Evolutionary conservation across 2,329 filamentous ascomycete species (phyloP), one percentile per base, ranked within the genome.

Genomic region (Calonectria honghensis): DNA sequence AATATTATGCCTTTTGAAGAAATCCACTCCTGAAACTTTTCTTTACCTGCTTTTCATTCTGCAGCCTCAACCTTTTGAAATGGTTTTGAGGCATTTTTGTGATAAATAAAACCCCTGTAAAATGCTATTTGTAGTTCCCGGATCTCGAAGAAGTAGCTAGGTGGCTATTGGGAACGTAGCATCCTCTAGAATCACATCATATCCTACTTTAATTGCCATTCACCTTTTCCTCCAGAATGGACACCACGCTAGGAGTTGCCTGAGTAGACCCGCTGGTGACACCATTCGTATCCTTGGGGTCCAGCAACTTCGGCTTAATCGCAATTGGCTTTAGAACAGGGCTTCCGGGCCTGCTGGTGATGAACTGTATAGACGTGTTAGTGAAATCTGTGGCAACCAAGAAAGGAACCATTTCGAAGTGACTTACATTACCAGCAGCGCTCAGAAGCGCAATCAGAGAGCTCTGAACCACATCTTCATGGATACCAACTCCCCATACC

Each of bases 401-500:
- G 9, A 18, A 39, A 64, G n/a, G 18, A 24, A 24, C 24, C 24
- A 24, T 24, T 24, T 24, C 24, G 24, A 24, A 27, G 16, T 18
- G 74, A 90, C 94, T 91, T 89, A 97, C 95, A 82, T 94, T 96
- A 84, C 93, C 95, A 70, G 96, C 96, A 61, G 96, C 96, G 79
- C 93, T 94, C 83, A 98, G 88, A 79, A 98, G 88, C 72, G 96
- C 96, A 83, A 96, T 94, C 82, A 98, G 90, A 84, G 94, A 96
- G 80, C 72, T 95, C 85, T 97, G 95, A 20, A 97, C 95, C 73
- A 97, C 95, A 88, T 98, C 96, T 84, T 96, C 94, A 84, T 98
- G 95, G 79, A 98, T 95, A 41, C 95, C 96, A 9, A 98, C 94
- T 79, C 96, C 96, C 95, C 96, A 98, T 3, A 98, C 94, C 81